Base-by-base conservation (phyloP, 495 filamentous ascomycete genomes). In the Glarea lozoyensis region DNA sequence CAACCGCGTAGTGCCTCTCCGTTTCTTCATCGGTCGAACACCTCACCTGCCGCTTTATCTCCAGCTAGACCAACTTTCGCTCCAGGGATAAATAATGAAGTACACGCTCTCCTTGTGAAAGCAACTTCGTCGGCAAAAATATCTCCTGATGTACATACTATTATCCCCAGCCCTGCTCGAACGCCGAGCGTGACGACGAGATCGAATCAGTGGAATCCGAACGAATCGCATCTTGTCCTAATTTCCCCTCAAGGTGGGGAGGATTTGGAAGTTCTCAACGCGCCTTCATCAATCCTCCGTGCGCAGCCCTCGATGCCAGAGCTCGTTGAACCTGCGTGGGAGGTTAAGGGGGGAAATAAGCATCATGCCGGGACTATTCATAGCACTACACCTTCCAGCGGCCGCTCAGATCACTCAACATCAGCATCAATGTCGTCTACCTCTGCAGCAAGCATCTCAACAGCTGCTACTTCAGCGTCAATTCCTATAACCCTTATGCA, bases 21-120 rank as follows among this genome's bases (percentile, higher is more conserved):
- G n/a, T n/a, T n/a, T n/a, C 56, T 78, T 10, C 54, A 61, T 11
- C 73, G 79, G 22, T 78, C 79, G 10, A 76, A 73, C 50, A 83
- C 79, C 4, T 71, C 75, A 7, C 76, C 79, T 2, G 66, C 69
- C 4, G 56, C 59, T 23, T 54, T 69, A 5, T 73, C 71, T 5
- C 72, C 73, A 20, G 60, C 57, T 4, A 45, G 45, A 10, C 53
- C 53, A 45, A 37, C 48, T 25, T 48, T 48, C 45, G 52, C 45
- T 10, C 48, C 52, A 3, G 45, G 52, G 3, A 30, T 30, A 37
- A 42, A 43, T 13, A 52, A 56, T 15, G 35, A 46, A 21, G 40
- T 20, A 3, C 45, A 52, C 23, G 43, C 45, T 19, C 40, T 20
- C 12, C 45, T 56, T 13, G 12, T 52, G 10, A 12, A 22, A 21